Base-by-base conservation (phyloP, 1,284 basidiomycete species). In the Austroboletus novae-zelandiae region DNA sequence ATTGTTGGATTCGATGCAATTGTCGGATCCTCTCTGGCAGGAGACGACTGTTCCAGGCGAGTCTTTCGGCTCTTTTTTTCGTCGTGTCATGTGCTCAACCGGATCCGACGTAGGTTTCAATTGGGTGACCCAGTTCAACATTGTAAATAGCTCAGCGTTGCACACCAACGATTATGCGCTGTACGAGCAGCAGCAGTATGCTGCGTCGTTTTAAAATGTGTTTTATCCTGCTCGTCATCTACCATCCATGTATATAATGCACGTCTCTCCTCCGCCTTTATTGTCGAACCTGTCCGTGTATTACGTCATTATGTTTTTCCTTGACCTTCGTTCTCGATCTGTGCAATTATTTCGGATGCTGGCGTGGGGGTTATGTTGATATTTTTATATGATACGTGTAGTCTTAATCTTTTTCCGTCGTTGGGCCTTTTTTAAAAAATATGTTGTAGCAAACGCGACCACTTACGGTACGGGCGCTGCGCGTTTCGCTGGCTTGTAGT, bases 1-100 rank as follows among this genome's bases (percentile, higher is more conserved):
- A 43, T 73, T 86, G 31, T 57, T 86, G 57, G 76, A 81, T 50
- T 80, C 79, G 15, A 80, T 85, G 65, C 80, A 82, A 55, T 74
- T 84, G 57, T 70, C 75, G 3, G 75, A 82, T 36, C 69, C 74
- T 29, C 67, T 71, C 1, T 84, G 80, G 79, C 74, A 76, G 39
- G 77, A 79, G 55, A 74, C 79, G 44, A 67, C 73, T 10, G 54
- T 81, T 35, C 76, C 81, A 61, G 77, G 81, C 81, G 57, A 51
- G 78, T 8, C 5, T 23, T 25, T 40, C 25, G 9, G 25, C 14
- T 15, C 23, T 31, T 39, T 31, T 39, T 17, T 13, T 8, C 14
- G 15, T 20, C 7, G 18, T n/a, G 23, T 15, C 18, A 2, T 9
- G 11, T 20, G 15, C 47, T 52, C 20, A 50, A 17, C 20, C 29